Conservation (phyloP, 2,329 filamentous ascomycete genomes). For the Aspergillus cejpii region DNA sequence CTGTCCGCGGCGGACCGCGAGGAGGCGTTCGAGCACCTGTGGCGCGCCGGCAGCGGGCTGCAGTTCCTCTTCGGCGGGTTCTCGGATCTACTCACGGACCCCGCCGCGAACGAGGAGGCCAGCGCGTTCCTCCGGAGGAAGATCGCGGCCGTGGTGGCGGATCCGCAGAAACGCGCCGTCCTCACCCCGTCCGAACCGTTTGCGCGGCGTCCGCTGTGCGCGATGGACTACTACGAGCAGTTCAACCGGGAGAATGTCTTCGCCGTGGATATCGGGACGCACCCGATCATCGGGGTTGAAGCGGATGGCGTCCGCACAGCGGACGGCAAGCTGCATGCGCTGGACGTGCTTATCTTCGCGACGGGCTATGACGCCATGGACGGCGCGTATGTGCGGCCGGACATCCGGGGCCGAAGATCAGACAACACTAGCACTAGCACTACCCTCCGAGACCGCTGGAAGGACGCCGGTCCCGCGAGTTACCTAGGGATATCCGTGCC, state of each 20-base stretch:
- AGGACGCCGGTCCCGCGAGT: constrained; percentile 19
- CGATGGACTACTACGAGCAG: constrained; percentile 18
- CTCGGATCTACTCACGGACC: constrained; percentile 31
- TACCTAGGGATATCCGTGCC: constrained; percentile 38
- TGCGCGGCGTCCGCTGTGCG: constrained; percentile 17
- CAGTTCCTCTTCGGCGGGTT: constrained; percentile 22
- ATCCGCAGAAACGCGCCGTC: constrained; percentile 25
- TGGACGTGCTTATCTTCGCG: constrained; percentile 23
- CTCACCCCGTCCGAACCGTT: constrained; percentile 19
- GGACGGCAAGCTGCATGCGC: constrained; percentile 28
- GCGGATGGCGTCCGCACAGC: constrained; percentile 33
- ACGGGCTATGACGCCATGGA: constrained; percentile 33
- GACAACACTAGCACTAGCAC: neutral
- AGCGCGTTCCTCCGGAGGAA: constrained; percentile 35
- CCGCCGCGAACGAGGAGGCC: constrained; percentile 35
- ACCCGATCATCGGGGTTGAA: constrained; percentile 21
- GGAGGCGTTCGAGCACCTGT: constrained; percentile 9
- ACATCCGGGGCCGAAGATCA: constrained; percentile 31
- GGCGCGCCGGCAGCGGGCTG: constrained; percentile 3
- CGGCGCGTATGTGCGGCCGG: constrained; percentile 32
- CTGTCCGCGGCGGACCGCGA: constrained; percentile 8
- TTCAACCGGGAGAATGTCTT: constrained; percentile 41
- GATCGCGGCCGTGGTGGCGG: constrained; percentile 26
- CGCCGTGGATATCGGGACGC: constrained; percentile 34
- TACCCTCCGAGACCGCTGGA: constrained; percentile 31